Base-by-base conservation (phyloP, 768 basidiomycete genomes). In the Phaffia tasmanica region DNA sequence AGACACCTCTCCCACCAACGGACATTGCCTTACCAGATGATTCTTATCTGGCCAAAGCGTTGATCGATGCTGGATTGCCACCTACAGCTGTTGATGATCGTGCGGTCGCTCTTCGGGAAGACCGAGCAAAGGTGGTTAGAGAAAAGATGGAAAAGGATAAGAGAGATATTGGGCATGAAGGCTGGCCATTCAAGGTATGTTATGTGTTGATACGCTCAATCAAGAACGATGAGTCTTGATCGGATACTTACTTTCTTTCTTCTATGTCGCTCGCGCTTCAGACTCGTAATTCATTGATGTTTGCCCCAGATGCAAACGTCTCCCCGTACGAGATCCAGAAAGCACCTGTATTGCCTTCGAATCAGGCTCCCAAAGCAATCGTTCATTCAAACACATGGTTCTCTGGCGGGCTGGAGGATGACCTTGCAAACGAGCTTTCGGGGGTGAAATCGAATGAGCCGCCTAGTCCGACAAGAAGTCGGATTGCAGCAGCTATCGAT, bases 241-340 rank as follows among this genome's bases (percentile, higher is more conserved):
- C 6, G 81, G 86, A 85, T 71, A 48, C 77, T 71, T 56, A 65
- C 53, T 21, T 30, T 25, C 35, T 64, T 46, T 51, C 50, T 47
- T 29, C 2, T 49, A 32, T 64, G 60, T 56, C 62, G 29, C 56
- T 61, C 57, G 61, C 21, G 69, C 53, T 62, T 3, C 71, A 95
- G 92, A 82, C 89, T 30, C 85, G 95, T 66, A 99, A 99, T 77
- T 85, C 88, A 3, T 80, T 99, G 62, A 95, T 95, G 90, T 99
- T 97, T 73, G 74, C 86, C 0, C 93, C 95, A 1, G 95, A 95
- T 72, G 89, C 89, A 30, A 87, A 99, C 74, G 80, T 83, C 55
- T 83, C 86, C 25, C 88, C 90, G 0, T 88, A 91, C 72, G 81
- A 42, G 35, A 85, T 73, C 76, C 58, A 23, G 58, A 11, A 21